Conservation (phyloP, 2,329 filamentous ascomycete genomes). For the Ophiocordyceps sinensis region DNA sequence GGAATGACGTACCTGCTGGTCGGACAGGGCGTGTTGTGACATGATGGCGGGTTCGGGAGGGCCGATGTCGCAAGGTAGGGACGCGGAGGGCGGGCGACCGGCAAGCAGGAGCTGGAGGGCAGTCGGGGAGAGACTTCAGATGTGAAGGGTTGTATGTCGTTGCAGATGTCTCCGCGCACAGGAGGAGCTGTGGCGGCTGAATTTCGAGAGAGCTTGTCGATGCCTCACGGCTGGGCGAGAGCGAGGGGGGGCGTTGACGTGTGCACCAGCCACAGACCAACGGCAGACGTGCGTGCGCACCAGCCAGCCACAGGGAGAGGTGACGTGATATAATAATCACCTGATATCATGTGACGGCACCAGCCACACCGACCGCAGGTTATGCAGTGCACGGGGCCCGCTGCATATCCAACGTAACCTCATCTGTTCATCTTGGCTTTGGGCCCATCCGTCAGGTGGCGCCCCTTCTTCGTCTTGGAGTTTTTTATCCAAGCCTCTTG, state of each 20-base stretch:
- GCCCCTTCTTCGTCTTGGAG: background rate
- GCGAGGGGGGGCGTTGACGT: background rate
- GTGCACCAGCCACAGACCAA: background rate
- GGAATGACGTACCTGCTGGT: conserved; percentile 64
- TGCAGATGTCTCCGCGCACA: conserved; percentile 2
- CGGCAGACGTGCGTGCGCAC: no score
- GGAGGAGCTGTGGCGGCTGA: conserved; percentile 15
- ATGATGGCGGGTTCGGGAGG: conserved; percentile 39
- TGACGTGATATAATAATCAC: conserved; percentile 4
- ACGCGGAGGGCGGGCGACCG: conserved; percentile 4
- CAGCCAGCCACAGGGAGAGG: background rate
- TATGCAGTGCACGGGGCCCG: conserved; percentile 1
- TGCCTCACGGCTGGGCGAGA: background rate
- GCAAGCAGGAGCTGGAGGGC: background rate
- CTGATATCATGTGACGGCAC: conserved; percentile 16
- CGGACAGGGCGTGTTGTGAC: conserved; percentile 94
- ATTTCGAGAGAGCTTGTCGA: conserved; percentile 1
- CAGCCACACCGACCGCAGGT: conserved; percentile 9
- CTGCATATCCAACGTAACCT: background rate
- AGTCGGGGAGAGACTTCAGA: background rate
- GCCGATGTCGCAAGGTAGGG: background rate
- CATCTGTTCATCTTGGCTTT: background rate
- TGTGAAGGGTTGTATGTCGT: conserved; percentile 1
- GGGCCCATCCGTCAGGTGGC: background rate
- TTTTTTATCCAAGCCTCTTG: background rate